phyloP scores from a whole-genome alignment of 1,284 basidiomycete species.

The Meripilus lineatus region DNA sequence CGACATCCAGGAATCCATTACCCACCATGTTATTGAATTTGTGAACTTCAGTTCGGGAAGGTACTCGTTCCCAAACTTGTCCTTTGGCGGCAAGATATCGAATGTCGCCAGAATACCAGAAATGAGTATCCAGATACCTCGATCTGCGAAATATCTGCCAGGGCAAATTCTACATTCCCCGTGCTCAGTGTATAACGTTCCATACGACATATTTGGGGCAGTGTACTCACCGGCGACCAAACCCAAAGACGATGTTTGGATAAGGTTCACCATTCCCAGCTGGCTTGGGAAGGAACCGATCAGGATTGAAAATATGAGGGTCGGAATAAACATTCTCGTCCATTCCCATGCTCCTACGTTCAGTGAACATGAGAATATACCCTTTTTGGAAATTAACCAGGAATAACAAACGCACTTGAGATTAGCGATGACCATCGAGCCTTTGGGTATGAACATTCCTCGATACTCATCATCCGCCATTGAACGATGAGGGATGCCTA shows the following conservation, averaged over 20 bases:
- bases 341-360: slow-evolving; percentile 2
- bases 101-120: slow-evolving; percentile 16
- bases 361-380: not conserved
- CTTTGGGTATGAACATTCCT: slow-evolving; percentile 16
- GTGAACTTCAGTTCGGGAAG: not conserved
- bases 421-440: slow-evolving; percentile 12
- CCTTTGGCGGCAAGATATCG: slow-evolving; percentile 11
- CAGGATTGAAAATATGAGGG: slow-evolving; percentile 6
- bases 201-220: not conserved
- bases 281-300: slow-evolving; percentile 1
- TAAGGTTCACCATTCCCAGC: slow-evolving; percentile 3
- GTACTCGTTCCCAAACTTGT: not conserved
- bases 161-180: slow-evolving; percentile 8
- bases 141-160: slow-evolving; percentile 15
- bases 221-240: slow-evolving; percentile 9
- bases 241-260: slow-evolving; percentile 8
- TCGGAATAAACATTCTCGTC: slow-evolving; percentile 2
- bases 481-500: slow-evolving; percentile 20
- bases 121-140: slow-evolving; percentile 17
- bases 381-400: not conserved
- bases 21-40: not conserved
- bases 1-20: not conserved
- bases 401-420: slow-evolving; percentile 4
- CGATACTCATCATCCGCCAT: slow-evolving; percentile 14
- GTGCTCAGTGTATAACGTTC: not conserved